Evolutionary conservation across 176 grass and related monocot species (phyloP), one percentile per base, ranked within the genome.

Genomic region (Zizania latifolia): DNA sequence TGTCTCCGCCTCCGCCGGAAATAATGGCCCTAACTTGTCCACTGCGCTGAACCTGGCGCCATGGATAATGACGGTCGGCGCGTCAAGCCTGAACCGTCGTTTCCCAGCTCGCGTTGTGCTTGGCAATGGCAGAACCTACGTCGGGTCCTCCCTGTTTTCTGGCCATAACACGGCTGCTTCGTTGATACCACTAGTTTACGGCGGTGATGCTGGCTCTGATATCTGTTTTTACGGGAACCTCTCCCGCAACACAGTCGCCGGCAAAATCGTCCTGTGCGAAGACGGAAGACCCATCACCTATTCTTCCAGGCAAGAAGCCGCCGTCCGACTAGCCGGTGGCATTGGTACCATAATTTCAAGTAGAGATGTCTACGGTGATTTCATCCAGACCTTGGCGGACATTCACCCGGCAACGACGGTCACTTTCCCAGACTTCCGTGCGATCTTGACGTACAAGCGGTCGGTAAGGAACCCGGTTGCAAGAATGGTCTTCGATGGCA

Each of bases 211-310:
- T 4, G 72, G 72, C 1, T 75, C 72, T 0, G 1, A 0, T 0
- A 1, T 4, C 0, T 75, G 72, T 0, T 5, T 14, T 32, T 0
- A 0, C 0, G 38, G 72, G 57, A 61, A 29, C 1, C 76, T 85
- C 5, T 70, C 81, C 11, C 3, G 66, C 43, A 44, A 14, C 2
- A 64, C 37, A 43, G 85, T 88, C 4, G 71, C 62, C 2, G 89
- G 81, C 7, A 88, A 88, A 70, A 92, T 90, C 23, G 81, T 92
- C 13, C 38, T 92, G 11, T 92, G 85, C 21, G 77, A 88, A 0
- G 3, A 23, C 1, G 67, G 85, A n/a, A n/a, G n/a, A 23, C 4
- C 2, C 11, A 27, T 28, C 35, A 58, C 41, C 2, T 35, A 32
- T 0, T 51, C 48, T 7, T 7, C 68, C 0, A 66, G 4, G 10